Percentiles rank a stretch among this genome's conserved stretches.
phyloP scores from a whole-genome alignment of 1,139 yeast genomes.

The Ashbya aceris region DNA sequence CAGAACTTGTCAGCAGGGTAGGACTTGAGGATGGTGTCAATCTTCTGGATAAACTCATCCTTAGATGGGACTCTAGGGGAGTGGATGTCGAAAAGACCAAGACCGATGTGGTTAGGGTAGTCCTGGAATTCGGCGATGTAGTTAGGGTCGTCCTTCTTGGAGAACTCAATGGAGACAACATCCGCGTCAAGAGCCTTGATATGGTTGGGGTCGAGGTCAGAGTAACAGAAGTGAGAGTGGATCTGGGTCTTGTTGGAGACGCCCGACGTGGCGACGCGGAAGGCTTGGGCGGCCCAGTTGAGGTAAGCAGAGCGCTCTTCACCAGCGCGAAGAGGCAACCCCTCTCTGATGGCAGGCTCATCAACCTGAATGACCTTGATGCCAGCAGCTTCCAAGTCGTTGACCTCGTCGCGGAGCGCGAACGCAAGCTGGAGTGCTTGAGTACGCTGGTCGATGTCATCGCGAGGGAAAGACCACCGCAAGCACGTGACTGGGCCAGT shows the following conservation, averaged over 20 bases:
- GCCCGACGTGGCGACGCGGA: constrained; percentile 99
- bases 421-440: constrained; percentile 97
- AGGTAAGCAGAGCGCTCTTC: constrained; percentile 93
- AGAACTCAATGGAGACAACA: constrained; percentile 97
- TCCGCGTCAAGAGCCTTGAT: constrained; percentile 99
- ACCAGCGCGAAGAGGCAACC: constrained; percentile 98
- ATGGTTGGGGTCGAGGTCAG: constrained; percentile 98
- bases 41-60: constrained; percentile 90
- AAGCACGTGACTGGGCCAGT: constrained; percentile 99
- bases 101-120: constrained; percentile 99
- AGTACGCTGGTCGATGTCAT: constrained; percentile 85
- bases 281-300: constrained; percentile 98
- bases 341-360: constrained; percentile 99
- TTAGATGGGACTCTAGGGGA: constrained; percentile 99
- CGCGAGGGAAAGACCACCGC: constrained; percentile 99
- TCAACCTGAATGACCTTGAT: constrained; percentile 97
- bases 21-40: constrained; percentile 87
- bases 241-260: constrained; percentile 92
- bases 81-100: constrained; percentile 97
- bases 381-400: constrained; percentile 97
- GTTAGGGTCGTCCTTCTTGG: constrained; percentile 98
- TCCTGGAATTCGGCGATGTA: constrained; percentile 95
- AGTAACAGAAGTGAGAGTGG: constrained; percentile 99
- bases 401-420: constrained; percentile 97
- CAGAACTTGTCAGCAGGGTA: constrained; percentile 97